A percentile compares a stretch with the other conserved stretches of the same genome.
phyloP scores from a whole-genome alignment of 495 filamentous ascomycete genomes.

The Neurospora sp. region DNA sequence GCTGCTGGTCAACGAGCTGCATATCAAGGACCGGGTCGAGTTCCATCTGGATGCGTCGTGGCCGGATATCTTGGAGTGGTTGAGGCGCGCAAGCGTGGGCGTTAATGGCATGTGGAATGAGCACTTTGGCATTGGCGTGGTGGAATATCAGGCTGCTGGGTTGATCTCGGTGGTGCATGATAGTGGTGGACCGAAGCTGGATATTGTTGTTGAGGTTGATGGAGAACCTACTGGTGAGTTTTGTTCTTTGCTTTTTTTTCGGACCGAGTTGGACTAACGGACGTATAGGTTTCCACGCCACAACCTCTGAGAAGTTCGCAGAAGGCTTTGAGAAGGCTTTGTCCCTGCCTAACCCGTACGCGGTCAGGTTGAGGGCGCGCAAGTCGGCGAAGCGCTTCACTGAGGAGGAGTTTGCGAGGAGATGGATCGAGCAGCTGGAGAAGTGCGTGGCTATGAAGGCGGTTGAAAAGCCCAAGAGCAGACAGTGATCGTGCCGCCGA shows the following conservation, averaged over 20 bases:
- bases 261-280: constrained; percentile 5
- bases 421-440: constrained; percentile 64
- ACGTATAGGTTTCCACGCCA: constrained; percentile 68
- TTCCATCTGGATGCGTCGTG: constrained; percentile 86
- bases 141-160: constrained; percentile 95
- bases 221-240: constrained; percentile 58
- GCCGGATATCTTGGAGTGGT: constrained; percentile 70
- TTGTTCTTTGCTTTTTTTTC: neutral
- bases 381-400: constrained; percentile 71
- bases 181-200: constrained; percentile 80
- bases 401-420: constrained; percentile 69
- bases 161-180: constrained; percentile 86
- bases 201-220: constrained; percentile 76
- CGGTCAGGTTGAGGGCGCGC: constrained; percentile 59
- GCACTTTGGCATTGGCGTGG: constrained; percentile 96
- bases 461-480: neutral
- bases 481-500: neutral
- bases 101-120: constrained; percentile 99
- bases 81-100: constrained; percentile 63
- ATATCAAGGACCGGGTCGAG: constrained; percentile 68
- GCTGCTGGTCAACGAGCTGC: constrained; percentile 76
- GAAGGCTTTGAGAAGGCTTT: constrained; percentile 67
- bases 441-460: constrained; percentile 47
- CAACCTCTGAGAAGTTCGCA: constrained; percentile 65
- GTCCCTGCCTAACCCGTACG: constrained; percentile 52